These are phyloP conservation scores for Umbelopsis vinacea DNA, from an alignment of 192 early-diverging fungal species.

Conservation along the genomic window DNA sequence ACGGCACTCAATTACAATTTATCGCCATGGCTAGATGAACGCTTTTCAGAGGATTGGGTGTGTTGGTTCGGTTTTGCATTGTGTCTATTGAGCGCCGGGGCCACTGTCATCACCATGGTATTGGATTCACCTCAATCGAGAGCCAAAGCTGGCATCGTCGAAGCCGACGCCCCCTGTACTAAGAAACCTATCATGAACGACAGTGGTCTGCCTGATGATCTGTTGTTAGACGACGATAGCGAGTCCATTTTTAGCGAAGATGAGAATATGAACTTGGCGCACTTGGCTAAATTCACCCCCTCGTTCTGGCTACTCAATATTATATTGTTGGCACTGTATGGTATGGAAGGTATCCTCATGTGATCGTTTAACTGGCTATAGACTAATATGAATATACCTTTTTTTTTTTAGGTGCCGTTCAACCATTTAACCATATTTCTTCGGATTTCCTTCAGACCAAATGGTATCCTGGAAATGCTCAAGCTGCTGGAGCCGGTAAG, in stretches of 20 bases:
- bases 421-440: slow-evolving; percentile 69
- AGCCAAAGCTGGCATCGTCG: slow-evolving; percentile 43
- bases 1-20: slow-evolving; percentile 65
- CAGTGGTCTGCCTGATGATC: slow-evolving; percentile 1
- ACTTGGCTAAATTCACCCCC: slow-evolving; percentile 30
- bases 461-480: slow-evolving; percentile 57
- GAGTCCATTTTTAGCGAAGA: slow-evolving; percentile 3
- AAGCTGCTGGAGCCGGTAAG: slow-evolving; percentile 59
- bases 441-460: slow-evolving; percentile 69
- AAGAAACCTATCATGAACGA: slow-evolving; percentile 6
- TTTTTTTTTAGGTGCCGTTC: slow-evolving; percentile 44
- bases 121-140: slow-evolving; percentile 55
- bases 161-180: not conserved
- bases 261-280: slow-evolving; percentile 12
- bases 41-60: slow-evolving; percentile 41
- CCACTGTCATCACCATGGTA: slow-evolving; percentile 40
- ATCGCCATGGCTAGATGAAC: slow-evolving; percentile 52
- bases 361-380: too few relatives aligned
- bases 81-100: slow-evolving; percentile 47
- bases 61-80: slow-evolving; percentile 59
- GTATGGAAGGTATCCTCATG: not conserved
- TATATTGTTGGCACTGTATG: slow-evolving; percentile 52
- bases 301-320: slow-evolving; percentile 56
- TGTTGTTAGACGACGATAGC: slow-evolving; percentile 13
- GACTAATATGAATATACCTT: too few relatives aligned